These are phyloP conservation scores for Diaporthe nobilis DNA, from an alignment of 2,329 filamentous ascomycete genomes.

Conservation along the genomic window DNA sequence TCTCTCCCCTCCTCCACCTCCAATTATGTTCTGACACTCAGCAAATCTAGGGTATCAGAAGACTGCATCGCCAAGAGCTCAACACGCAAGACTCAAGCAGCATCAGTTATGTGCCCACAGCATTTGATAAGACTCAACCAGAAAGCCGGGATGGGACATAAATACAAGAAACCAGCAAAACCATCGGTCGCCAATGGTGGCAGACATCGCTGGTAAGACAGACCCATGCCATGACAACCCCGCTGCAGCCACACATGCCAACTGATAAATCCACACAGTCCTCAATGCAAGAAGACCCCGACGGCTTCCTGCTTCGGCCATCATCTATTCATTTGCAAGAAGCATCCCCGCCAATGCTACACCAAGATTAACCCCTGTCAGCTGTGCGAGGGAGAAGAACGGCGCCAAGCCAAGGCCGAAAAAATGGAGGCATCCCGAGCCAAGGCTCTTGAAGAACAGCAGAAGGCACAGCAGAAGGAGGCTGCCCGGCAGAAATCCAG, in stretches of 20 bases:
- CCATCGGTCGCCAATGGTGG: background rate
- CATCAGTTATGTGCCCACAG: background rate
- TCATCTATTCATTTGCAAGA: conserved; percentile 5
- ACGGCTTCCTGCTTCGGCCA: background rate
- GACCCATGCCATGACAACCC: background rate
- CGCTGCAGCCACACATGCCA: background rate
- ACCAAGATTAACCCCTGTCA: conserved; percentile 9
- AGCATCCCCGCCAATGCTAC: background rate
- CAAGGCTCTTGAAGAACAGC: background rate
- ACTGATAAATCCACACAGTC: background rate
- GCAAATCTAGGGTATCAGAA: background rate
- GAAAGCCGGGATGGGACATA: background rate
- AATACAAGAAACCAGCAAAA: conserved; percentile 5
- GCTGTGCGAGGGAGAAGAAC: background rate
- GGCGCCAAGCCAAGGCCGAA: background rate
- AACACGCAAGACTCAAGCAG: background rate
- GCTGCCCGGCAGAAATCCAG: background rate
- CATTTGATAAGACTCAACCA: background rate
- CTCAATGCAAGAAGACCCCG: background rate
- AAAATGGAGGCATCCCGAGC: background rate
- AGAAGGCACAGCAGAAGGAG: background rate
- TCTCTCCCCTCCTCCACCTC: no score
- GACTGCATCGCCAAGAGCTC: background rate
- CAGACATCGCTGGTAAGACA: background rate
- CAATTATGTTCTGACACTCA: background rate